Evolutionary conservation across 78 protist genomes (phyloP).

Genomic region (Dictyostelium citrinum): DNA sequence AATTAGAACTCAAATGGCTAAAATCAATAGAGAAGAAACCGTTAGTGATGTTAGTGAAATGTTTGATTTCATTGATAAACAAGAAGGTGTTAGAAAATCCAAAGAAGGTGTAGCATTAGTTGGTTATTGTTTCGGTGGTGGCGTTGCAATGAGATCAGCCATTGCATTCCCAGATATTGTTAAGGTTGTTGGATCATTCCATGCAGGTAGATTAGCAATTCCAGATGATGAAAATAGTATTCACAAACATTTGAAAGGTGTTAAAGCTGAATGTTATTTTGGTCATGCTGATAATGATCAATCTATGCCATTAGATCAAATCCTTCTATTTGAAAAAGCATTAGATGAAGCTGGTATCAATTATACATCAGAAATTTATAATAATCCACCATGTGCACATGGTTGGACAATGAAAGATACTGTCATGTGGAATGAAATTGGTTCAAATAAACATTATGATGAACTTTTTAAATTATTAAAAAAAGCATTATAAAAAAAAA

Average conservation of each 20-base stretch:
- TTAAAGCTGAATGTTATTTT: conserved; percentile 23
- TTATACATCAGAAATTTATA: conserved; percentile 5
- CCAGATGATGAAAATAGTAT: neutral
- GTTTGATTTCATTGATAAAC: neutral
- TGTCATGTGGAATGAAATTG: neutral
- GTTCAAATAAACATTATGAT: neutral
- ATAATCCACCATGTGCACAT: neutral
- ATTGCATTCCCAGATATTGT: conserved; percentile 1
- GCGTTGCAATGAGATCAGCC: neutral
- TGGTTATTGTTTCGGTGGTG: conserved; percentile 68
- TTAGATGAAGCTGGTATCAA: neutral
- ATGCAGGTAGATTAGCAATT: conserved; percentile 12
- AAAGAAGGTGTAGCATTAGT: neutral
- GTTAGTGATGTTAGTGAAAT: neutral
- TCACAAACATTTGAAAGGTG: neutral
- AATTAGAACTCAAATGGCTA: neutral
- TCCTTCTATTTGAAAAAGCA: neutral
- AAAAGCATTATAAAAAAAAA: neutral
- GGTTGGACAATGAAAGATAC: conserved; percentile 56
- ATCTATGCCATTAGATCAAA: conserved; percentile 1
- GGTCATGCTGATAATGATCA: conserved; percentile 68
- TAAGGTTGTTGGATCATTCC: conserved; percentile 18
- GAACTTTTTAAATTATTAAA: neutral
- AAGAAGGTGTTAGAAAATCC: neutral
- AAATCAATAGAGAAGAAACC: neutral